Percentiles rank a stretch among this genome's conserved stretches.
Conservation (phyloP, 805 yeast genomes). For the Barnettozyma sp. region DNA sequence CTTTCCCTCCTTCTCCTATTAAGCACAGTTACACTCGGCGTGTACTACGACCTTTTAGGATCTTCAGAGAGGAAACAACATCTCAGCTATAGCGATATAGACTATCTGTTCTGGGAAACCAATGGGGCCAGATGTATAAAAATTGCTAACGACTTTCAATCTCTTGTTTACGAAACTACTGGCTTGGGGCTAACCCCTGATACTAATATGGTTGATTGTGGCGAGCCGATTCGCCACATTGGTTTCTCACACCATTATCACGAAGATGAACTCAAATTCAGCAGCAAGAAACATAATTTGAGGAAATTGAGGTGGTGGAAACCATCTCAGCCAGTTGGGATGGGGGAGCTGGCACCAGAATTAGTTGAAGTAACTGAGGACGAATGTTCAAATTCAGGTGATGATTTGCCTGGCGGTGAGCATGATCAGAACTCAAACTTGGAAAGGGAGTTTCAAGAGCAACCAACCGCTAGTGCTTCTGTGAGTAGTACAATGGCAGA, state of each 20-base stretch:
- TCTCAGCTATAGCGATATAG: slow-evolving; percentile 6
- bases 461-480: background rate
- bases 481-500: background rate
- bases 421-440: background rate
- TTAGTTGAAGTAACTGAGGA: background rate
- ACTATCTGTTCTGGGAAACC: slow-evolving; percentile 5
- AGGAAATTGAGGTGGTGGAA: slow-evolving; percentile 9
- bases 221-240: background rate
- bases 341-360: background rate
- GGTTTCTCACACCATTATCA: background rate
- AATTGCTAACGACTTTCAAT: slow-evolving; percentile 6
- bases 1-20: slow-evolving; percentile 2
- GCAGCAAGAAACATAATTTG: slow-evolving; percentile 1
- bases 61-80: background rate
- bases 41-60: slow-evolving; percentile 1
- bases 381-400: background rate
- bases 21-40: slow-evolving; percentile 1
- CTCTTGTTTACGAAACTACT: background rate
- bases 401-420: background rate
- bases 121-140: background rate
- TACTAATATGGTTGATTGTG: too few species aligned
- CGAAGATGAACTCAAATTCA: background rate
- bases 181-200: too few species aligned
- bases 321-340: background rate
- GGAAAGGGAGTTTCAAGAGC: background rate